Conservation (phyloP, 805 yeast species). For the Zygoascus biomembranicola region DNA sequence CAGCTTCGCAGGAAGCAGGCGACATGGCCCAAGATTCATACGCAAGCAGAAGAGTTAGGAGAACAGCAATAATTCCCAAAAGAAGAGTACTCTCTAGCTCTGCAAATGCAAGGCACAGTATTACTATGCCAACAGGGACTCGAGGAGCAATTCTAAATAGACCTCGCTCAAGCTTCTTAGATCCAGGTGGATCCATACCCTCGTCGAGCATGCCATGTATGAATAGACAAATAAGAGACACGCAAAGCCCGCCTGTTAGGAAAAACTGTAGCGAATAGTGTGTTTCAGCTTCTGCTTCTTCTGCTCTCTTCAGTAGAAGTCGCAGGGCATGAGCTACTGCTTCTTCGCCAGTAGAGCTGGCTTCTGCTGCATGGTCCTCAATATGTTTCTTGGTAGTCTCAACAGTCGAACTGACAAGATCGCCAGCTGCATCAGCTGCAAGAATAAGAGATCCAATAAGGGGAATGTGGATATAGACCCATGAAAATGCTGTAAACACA, state of each 20-base stretch:
- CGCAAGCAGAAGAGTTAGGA: conserved; percentile 29
- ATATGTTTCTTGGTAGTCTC: conserved; percentile 18
- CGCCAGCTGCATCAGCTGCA: conserved; percentile 54
- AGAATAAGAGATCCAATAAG: conserved; percentile 40
- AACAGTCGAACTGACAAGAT: conserved; percentile 31
- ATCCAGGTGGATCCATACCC: conserved; percentile 33
- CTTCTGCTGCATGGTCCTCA: conserved; percentile 3
- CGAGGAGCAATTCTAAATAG: conserved; percentile 35
- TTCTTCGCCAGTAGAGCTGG: not conserved
- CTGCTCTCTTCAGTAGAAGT: not conserved
- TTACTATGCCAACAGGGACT: conserved; percentile 33
- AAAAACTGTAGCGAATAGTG: conserved; percentile 38
- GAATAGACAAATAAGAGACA: conserved; percentile 34
- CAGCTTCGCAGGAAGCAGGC: conserved; percentile 1
- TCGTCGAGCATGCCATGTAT: conserved; percentile 39
- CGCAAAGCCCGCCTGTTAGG: conserved; percentile 46
- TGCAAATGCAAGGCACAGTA: conserved; percentile 38
- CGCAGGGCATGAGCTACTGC: conserved; percentile 3
- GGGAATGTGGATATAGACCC: conserved; percentile 44
- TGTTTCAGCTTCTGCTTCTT: conserved; percentile 28
- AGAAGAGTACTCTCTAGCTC: conserved; percentile 33
- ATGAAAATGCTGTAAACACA: conserved; percentile 37
- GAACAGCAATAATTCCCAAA: conserved; percentile 36
- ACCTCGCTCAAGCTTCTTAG: conserved; percentile 27
- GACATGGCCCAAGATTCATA: conserved; percentile 31